These are phyloP conservation scores for Geotrichum fermentans DNA, from an alignment of 1,139 yeast genomes.

Conservation along the genomic window DNA sequence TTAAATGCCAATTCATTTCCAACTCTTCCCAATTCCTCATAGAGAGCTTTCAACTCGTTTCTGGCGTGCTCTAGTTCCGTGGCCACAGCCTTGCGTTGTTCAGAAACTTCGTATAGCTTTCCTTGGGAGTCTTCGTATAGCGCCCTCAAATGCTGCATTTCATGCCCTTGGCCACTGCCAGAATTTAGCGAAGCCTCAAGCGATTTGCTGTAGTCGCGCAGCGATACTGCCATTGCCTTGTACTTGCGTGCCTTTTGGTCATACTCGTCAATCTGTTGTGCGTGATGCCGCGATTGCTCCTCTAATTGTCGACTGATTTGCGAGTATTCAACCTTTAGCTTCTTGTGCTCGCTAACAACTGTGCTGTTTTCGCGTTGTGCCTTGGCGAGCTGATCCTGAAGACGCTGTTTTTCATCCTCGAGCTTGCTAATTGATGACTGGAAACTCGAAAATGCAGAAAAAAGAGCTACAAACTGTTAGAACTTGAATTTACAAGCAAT, in stretches of 20 bases:
- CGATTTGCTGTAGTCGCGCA: constrained; percentile 21
- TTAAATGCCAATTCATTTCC: neutral
- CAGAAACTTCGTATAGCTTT: constrained; percentile 13
- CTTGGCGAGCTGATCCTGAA: constrained; percentile 14
- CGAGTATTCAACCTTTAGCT: constrained; percentile 17
- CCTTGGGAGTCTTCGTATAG: constrained; percentile 15
- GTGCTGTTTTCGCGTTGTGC: constrained; percentile 15
- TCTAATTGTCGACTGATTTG: constrained; percentile 7
- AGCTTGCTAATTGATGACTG: constrained; percentile 27
- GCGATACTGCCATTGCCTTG: constrained; percentile 22
- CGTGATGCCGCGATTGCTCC: constrained; percentile 4
- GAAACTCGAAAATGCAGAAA: constrained; percentile 29
- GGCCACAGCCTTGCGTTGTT: constrained; percentile 19
- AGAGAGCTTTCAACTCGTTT: constrained; percentile 6
- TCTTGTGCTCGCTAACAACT: constrained; percentile 22
- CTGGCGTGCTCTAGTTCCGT: constrained; percentile 6
- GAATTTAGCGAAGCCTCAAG: constrained; percentile 16
- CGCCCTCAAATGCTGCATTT: constrained; percentile 17
- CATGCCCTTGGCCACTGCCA: constrained; percentile 9
- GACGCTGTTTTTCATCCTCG: constrained; percentile 23
- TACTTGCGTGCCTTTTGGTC: constrained; percentile 25
- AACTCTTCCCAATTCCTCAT: constrained; percentile 3
- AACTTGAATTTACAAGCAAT: neutral
- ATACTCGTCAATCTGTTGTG: constrained; percentile 19
- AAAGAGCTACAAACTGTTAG: constrained; percentile 21